phyloP scores from a whole-genome alignment of 805 yeast species.

The Candida insectorum region DNA sequence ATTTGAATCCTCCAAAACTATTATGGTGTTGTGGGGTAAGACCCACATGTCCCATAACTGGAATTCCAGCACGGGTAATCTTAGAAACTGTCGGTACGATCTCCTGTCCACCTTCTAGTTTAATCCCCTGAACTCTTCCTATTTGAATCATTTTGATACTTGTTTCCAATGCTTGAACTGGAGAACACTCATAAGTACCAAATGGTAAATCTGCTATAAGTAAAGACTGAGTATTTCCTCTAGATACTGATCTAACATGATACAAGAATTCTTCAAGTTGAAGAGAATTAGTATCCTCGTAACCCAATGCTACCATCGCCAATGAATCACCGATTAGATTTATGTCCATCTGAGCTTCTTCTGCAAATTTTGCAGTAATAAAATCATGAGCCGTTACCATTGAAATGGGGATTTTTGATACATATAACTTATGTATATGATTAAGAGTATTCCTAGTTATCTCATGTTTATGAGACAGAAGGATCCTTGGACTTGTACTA shows the following conservation, averaged over 20 bases:
- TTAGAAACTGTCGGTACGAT: conserved; percentile 49
- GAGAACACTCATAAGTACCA: conserved; percentile 73
- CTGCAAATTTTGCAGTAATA: conserved; percentile 70
- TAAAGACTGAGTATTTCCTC: conserved; percentile 66
- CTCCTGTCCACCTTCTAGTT: conserved; percentile 80
- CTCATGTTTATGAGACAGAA: conserved; percentile 10
- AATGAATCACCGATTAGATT: conserved; percentile 87
- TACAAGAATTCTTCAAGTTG: conserved; percentile 76
- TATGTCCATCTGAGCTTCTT: conserved; percentile 62
- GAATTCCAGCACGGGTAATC: conserved; percentile 69
- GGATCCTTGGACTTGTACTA: background rate
- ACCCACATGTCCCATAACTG: conserved; percentile 90
- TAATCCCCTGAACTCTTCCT: conserved; percentile 68
- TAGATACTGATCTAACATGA: conserved; percentile 69
- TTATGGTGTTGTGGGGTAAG: conserved; percentile 85
- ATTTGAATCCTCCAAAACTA: conserved; percentile 79
- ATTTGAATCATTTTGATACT: conserved; percentile 51
- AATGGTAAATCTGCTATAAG: conserved; percentile 85
- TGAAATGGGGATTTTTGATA: conserved; percentile 26
- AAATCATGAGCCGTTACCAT: conserved; percentile 86
- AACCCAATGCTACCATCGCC: conserved; percentile 89
- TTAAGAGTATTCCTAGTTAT: conserved; percentile 18
- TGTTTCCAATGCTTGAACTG: conserved; percentile 58
- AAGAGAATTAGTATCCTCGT: conserved; percentile 69
- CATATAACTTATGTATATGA: conserved; percentile 17